phyloP scores from a whole-genome alignment of 2,329 filamentous ascomycete species.

The Colletotrichum shisoi region DNA sequence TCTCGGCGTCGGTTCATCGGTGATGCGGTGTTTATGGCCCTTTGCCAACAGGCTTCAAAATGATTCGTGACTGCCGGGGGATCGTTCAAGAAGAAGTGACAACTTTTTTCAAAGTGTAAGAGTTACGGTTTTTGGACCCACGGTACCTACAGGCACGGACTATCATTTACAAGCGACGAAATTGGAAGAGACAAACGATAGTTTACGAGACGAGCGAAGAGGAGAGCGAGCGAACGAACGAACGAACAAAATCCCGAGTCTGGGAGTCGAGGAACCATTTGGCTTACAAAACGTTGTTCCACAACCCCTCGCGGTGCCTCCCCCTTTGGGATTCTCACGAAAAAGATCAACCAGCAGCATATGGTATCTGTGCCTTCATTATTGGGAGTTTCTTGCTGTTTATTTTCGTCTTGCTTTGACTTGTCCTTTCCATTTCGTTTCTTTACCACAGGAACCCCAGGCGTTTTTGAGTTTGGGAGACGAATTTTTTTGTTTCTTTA shows the following conservation, averaged over 20 bases:
- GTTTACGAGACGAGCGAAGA: not conserved
- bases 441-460: conserved; percentile 7
- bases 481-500: not conserved
- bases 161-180: conserved; percentile 31
- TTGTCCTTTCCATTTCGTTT: not conserved
- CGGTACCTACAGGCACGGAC: conserved; percentile 6
- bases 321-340: conserved; percentile 28
- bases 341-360: conserved; percentile 33
- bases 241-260: conserved; percentile 9
- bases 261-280: conserved; percentile 8
- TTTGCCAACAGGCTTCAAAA: not conserved
- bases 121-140: not conserved
- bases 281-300: conserved; percentile 12
- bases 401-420: conserved; percentile 1
- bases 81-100: not conserved
- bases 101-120: conserved; percentile 3
- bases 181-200: conserved; percentile 26
- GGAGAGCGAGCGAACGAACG: conserved; percentile 7
- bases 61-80: not conserved
- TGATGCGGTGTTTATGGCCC: not conserved
- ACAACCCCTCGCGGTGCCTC: conserved; percentile 6
- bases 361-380: conserved; percentile 36
- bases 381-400: conserved; percentile 36
- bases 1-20: not conserved
- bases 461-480: conserved; percentile 38